These are phyloP conservation scores for Penicillium sp. DNA, from an alignment of 2,329 filamentous ascomycete species.

Conservation along the genomic window DNA sequence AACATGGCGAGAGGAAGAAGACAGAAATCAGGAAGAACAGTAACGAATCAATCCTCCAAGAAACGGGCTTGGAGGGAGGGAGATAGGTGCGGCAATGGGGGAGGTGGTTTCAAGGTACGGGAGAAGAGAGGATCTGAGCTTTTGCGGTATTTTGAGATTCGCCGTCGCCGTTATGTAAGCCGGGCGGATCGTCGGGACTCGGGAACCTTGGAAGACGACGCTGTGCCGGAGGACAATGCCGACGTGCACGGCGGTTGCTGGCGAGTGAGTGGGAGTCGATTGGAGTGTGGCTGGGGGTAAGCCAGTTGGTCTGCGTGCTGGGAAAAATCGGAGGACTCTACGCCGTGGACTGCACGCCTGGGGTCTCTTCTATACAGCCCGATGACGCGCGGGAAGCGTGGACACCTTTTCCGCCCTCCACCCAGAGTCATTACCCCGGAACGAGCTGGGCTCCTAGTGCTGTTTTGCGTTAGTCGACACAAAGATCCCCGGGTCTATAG, in stretches of 20 bases:
- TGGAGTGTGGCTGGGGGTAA: too few species aligned
- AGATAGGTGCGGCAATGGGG: slow-evolving; percentile 21
- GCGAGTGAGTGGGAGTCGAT: too few species aligned
- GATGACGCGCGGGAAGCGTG: slow-evolving; percentile 4
- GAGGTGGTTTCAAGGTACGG: slow-evolving; percentile 18
- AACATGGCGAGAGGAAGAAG: slow-evolving; percentile 47
- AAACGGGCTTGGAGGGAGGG: slow-evolving; percentile 21
- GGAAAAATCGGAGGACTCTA: not conserved
- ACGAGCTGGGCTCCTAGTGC: slow-evolving; percentile 3
- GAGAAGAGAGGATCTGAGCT: slow-evolving; percentile 24
- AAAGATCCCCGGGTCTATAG: slow-evolving; percentile 2
- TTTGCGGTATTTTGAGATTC: slow-evolving; percentile 28
- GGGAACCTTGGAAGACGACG: not conserved
- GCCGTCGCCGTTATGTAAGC: slow-evolving; percentile 19
- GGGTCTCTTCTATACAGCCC: not conserved
- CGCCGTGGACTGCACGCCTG: too few species aligned
- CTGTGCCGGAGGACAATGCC: slow-evolving; percentile 20
- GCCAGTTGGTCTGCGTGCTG: too few species aligned
- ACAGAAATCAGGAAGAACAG: slow-evolving; percentile 27
- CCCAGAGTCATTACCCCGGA: slow-evolving; percentile 14
- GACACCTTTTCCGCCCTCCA: slow-evolving; percentile 19
- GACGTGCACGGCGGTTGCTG: too few species aligned
- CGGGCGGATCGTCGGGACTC: slow-evolving; percentile 22
- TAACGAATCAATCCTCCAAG: slow-evolving; percentile 32
- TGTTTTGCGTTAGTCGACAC: slow-evolving; percentile 6